A percentile compares a stretch with the other conserved stretches of the same genome.
Conservation (phyloP, 2,329 filamentous ascomycete species). For the Colletotrichum costaricense region DNA sequence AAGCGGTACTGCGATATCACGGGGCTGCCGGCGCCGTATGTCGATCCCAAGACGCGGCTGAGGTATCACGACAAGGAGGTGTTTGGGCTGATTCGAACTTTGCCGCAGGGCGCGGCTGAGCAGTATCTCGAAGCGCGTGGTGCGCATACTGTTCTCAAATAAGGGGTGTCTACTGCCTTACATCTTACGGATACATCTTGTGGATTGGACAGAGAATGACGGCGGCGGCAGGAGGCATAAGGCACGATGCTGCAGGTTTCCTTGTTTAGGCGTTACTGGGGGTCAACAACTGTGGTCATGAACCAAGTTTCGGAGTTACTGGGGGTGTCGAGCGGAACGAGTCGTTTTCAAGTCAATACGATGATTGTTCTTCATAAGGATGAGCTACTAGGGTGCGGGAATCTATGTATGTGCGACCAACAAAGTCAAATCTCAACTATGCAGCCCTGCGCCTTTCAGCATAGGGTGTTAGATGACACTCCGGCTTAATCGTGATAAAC, state of each 20-base stretch:
- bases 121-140: conserved; percentile 90
- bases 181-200: neutral
- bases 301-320: neutral
- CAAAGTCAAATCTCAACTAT: conserved; percentile 98
- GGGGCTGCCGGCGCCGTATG: conserved; percentile 89
- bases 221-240: neutral
- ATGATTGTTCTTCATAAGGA: neutral
- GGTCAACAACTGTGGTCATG: neutral
- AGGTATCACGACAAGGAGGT: conserved; percentile 95
- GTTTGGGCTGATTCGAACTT: conserved; percentile 82
- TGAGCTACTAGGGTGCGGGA: neutral
- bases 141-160: conserved; percentile 94
- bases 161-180: conserved; percentile 42
- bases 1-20: conserved; percentile 97
- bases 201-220: neutral
- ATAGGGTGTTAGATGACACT: conserved; percentile 87
- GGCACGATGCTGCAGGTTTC: neutral
- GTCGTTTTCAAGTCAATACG: neutral
- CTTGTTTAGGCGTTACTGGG: neutral
- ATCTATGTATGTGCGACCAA: conserved; percentile 76
- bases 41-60: conserved; percentile 93
- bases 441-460: conserved; percentile 82
- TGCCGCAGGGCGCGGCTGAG: conserved; percentile 87
- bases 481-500: conserved; percentile 98
- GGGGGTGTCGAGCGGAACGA: neutral